Base-by-base conservation (phyloP, 257 asterid genomes). In the Solanum sparsipilum region DNA sequence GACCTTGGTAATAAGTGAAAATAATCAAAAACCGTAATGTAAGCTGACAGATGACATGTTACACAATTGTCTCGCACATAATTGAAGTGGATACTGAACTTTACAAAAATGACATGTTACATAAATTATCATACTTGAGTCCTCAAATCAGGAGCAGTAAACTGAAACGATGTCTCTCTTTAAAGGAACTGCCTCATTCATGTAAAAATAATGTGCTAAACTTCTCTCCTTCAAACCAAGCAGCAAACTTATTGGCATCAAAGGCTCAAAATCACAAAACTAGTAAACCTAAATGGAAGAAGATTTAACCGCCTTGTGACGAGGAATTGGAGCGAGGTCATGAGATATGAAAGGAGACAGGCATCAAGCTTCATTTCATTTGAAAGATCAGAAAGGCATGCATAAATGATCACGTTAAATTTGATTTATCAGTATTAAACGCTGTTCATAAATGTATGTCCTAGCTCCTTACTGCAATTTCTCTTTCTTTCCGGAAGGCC, bases 1-100 rank as follows among this genome's bases (percentile, higher is more conserved):
- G 99, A 83, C 99, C 99, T 99, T 96, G 91, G 56, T 89, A 78
- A 87, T 56, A 44, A 72, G 39, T 15, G 70, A 27, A 73, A n/a
- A 79, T 32, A 21, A 58, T 31, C 23, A 34, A 7, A 84, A 60
- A 58, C 87, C 36, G 5, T 8, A 35, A 58, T 4, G 86, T 21
- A 63, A 23, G 58, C 48, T 63, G 87, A 60, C 13, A 36, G 52
- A 67, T 58, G 67, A 58, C 67, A 58, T 58, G 67, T 58, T 58
- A 81, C 27, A 46, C 85, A 44, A 13, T 35, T 46, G 39, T 44
- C 67, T 27, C 85, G 12, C 60, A 81, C 85, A 7, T 29, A 27
- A 46, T 81, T 81, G 16, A 46, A 81, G 67, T 46, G 68, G 67
- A 46, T 27, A 81, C 67, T 7, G 10, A 29, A 46, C 67, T 29